Evolutionary conservation across 1,139 yeast genomes (phyloP), one percentile per base, ranked within the genome.

Genomic region (Kodamaea ohmeri): DNA sequence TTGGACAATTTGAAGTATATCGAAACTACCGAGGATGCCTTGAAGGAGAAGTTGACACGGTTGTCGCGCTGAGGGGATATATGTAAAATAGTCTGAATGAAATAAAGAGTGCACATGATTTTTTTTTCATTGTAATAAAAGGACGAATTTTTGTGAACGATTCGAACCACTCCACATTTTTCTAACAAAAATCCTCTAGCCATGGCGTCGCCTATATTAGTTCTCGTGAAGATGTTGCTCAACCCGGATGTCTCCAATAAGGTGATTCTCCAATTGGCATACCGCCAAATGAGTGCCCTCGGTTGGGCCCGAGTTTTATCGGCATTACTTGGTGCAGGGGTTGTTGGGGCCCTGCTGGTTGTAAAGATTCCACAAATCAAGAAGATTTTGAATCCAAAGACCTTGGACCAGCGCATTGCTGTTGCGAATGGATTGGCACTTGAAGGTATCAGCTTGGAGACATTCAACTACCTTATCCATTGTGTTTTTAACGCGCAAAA

Each of bases 1-100:
- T 69, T 92, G 58, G 94, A 90, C 47, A 88, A 95, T 48, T 73
- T 92, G 61, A 88, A 83, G 58, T 90, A 92, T 71, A 78, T 92
- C 42, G 96, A 92, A 53, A 73, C 73, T 43, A 76, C 80, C 43
- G 88, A 95, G 42, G 73, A 73, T 15, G 67, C 69, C 26, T 70
- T 92, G 53, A 86, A 83, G 56, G 76, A 76, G 30, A 85, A 86
- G 61, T 61, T 92, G 45, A 33, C 20, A 22, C 18, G 32, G 29
- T 24, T 36, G 28, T 17, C 31, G 24, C 38, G 32, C 18, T 31
- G 15, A 18, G 26, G 24, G 26, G 34, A 21, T 28, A 18, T 26
- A 26, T 29, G 32, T 29, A 29, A n/a, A 19, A 8, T 29, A 19
- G 31, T 28, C 11, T 3, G 13, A 18, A 11, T 11, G 8, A 32